Evolutionary conservation across 192 early-diverging fungal genomes (phyloP).

Genomic region (Kappamyces sp.): DNA sequence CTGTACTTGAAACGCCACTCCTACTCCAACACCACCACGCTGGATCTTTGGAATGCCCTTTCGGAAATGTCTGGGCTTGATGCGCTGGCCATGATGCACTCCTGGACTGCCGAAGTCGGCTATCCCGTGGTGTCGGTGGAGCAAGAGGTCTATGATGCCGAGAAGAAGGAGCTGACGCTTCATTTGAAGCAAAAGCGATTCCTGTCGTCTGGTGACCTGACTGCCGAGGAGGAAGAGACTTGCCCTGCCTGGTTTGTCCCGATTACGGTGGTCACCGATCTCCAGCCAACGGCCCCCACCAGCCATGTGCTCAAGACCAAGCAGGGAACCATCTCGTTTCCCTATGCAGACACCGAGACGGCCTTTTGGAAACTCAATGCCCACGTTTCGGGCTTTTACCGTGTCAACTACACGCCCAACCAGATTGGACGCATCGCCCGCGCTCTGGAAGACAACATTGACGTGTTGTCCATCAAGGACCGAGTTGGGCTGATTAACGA

Average conservation of each 20-base stretch:
- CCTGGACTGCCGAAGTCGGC: constrained; percentile 84
- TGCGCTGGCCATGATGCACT: constrained; percentile 75
- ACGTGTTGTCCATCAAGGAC: constrained; percentile 46
- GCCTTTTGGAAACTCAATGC: constrained; percentile 11
- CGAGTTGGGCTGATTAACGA: constrained; percentile 81
- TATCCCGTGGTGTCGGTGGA: constrained; percentile 77
- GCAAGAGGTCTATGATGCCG: constrained; percentile 43
- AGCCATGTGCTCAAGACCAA: constrained; percentile 37
- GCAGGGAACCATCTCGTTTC: constrained; percentile 14
- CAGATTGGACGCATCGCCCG: neutral
- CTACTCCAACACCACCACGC: constrained; percentile 79
- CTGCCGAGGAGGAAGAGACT: constrained; percentile 62
- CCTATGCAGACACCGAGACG: constrained; percentile 5
- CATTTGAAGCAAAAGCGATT: constrained; percentile 76
- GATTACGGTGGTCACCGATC: constrained; percentile 40
- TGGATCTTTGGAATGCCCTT: constrained; percentile 83
- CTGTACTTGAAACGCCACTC: constrained; percentile 74
- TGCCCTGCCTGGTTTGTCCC: constrained; percentile 80
- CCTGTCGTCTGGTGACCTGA: constrained; percentile 72
- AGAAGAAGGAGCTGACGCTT: constrained; percentile 41
- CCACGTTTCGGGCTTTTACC: constrained; percentile 48
- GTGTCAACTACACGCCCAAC: constrained; percentile 77
- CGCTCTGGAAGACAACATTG: neutral
- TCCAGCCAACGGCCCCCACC: constrained; percentile 27
- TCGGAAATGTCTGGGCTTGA: constrained; percentile 73